Conservation (phyloP, 495 filamentous ascomycete species). For the Penicillium coprophilum region DNA sequence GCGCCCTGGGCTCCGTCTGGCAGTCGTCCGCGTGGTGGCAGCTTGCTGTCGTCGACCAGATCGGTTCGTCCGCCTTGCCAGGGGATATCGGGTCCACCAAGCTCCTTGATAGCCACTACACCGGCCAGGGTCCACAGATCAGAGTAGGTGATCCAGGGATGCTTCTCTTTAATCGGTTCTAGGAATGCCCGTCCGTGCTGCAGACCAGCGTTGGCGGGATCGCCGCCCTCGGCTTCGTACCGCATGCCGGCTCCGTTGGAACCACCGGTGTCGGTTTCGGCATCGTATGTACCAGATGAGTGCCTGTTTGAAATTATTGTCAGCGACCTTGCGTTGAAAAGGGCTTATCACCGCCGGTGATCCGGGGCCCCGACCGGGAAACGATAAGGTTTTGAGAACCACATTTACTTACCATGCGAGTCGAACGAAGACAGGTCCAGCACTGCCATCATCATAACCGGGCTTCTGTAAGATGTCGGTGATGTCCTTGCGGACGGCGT, state of each 20-base stretch:
- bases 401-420: constrained; percentile 54
- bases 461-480: constrained; percentile 55
- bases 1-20: constrained; percentile 60
- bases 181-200: constrained; percentile 63
- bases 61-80: constrained; percentile 60
- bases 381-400: constrained; percentile 5
- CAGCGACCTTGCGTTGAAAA: constrained; percentile 9
- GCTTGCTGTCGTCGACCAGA: constrained; percentile 54
- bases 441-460: constrained; percentile 61
- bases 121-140: constrained; percentile 64
- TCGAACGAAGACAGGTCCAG: constrained; percentile 60
- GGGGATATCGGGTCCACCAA: constrained; percentile 55
- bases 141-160: constrained; percentile 64
- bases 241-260: constrained; percentile 66
- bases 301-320: constrained; percentile 41
- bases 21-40: constrained; percentile 56
- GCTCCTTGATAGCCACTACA: constrained; percentile 55
- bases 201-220: constrained; percentile 63
- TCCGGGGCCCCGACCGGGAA: constrained; percentile 15
- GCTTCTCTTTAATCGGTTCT: constrained; percentile 55
- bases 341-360: constrained; percentile 6
- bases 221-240: constrained; percentile 62
- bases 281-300: constrained; percentile 60
- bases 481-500: constrained; percentile 55
- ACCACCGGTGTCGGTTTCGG: constrained; percentile 57